Base-by-base conservation (phyloP, 78 protist species). In the Dictyostelium citrinum region DNA sequence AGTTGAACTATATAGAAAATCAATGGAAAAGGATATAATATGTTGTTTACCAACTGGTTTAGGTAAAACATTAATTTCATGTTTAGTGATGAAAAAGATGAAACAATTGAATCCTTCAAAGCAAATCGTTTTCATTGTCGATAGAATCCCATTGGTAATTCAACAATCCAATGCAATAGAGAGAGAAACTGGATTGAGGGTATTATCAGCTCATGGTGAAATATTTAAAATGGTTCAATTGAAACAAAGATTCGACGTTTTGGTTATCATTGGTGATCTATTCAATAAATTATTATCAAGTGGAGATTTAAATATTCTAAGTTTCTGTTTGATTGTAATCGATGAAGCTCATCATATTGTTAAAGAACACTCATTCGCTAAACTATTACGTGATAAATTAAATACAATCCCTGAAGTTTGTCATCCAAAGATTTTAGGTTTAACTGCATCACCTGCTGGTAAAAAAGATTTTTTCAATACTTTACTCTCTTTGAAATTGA, bases 261-360 rank as follows among this genome's bases (percentile, higher is more conserved):
- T 83, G 29, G 90, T 83, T 0, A 24, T 68, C 0, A 83, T 83
- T n/a, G n/a, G 67, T 29, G 70, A 39, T 5, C 3, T 83, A 46
- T 72, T 83, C 12, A 68, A 51, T 27, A 83, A 55, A n/a, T 37
- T 72, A n/a, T 3, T 83, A 14, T 12, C 17, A 5, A 27, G 2
- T 16, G 55, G 55, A 3, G 16, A 24, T 7, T 22, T 83, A 9
- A 27, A 82, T 64, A 8, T 83, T 1, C 35, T 45, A 1, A 27
- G 55, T 22, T 83, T 35, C 35, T 70, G 68, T n/a, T 16, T 83
- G 1, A 51, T 83, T 2, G 82, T 83, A 10, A 31, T 72, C 39
- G 90, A 83, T 83, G 90, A 83, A 22, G 81, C 90, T 22, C 90
- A 83, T 14, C 90, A 83, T n/a, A 83, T 83, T 0, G 90, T 83